Conservation (phyloP, 331 rosid genomes). For the Quercus phellos region DNA sequence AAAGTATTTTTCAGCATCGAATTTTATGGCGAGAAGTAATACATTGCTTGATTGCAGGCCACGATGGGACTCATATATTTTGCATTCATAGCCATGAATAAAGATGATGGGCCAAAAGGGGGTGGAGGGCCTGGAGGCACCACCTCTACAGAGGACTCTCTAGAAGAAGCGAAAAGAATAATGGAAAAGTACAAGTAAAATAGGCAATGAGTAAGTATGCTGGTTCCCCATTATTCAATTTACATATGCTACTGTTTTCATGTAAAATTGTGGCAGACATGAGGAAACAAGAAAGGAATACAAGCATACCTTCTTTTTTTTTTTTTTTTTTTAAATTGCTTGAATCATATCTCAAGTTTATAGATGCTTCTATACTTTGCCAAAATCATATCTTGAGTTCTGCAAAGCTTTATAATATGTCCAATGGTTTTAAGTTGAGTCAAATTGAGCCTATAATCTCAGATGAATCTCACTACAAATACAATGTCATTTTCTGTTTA, state of each 20-base stretch:
- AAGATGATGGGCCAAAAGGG: constrained; percentile 57
- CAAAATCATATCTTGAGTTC: neutral
- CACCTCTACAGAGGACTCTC: constrained; percentile 48
- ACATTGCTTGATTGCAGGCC: constrained; percentile 47
- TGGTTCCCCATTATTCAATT: constrained; percentile 13
- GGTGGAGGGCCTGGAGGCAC: constrained; percentile 35
- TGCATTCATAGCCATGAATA: constrained; percentile 73
- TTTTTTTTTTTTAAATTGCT: neutral
- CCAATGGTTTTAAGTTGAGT: neutral
- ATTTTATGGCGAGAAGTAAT: constrained; percentile 6
- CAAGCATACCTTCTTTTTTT: neutral
- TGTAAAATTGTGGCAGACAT: constrained; percentile 12
- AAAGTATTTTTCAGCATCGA: neutral
- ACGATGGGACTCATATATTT: constrained; percentile 82
- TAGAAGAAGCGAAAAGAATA: constrained; percentile 83
- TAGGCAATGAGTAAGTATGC: constrained; percentile 19
- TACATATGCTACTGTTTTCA: constrained; percentile 12
- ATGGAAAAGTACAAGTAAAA: constrained; percentile 91
- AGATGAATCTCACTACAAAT: no score
- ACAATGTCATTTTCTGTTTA: no score
- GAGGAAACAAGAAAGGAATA: neutral
- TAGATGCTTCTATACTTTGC: neutral
- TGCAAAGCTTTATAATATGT: neutral
- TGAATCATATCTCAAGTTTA: neutral
- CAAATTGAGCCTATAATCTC: neutral